These are phyloP conservation scores for Termitomyces sp. DNA, from an alignment of 768 basidiomycete species.

Conservation along the genomic window DNA sequence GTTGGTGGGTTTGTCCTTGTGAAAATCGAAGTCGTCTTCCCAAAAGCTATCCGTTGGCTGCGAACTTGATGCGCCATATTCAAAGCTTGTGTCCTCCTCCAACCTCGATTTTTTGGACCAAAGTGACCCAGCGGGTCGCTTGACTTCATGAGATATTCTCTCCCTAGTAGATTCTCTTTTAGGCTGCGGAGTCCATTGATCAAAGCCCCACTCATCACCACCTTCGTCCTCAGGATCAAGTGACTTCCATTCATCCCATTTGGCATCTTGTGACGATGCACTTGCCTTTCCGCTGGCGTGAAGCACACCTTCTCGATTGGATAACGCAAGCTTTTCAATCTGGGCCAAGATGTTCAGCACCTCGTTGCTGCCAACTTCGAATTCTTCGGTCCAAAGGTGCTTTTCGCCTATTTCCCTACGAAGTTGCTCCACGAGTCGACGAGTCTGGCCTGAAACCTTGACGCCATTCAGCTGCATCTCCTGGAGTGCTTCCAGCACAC, in stretches of 20 bases:
- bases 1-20: neutral
- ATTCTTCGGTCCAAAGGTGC: constrained; percentile 47
- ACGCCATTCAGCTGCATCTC: constrained; percentile 86
- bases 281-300: neutral
- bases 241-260: constrained; percentile 47
- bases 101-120: neutral
- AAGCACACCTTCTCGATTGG: neutral
- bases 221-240: constrained; percentile 25
- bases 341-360: constrained; percentile 43
- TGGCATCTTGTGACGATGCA: constrained; percentile 9
- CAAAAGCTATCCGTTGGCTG: neutral
- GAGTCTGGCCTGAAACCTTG: constrained; percentile 53
- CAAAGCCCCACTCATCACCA: constrained; percentile 7
- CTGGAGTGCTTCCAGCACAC: constrained; percentile 63
- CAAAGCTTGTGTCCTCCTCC: neutral
- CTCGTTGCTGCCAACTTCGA: constrained; percentile 38
- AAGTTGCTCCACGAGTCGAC: constrained; percentile 53
- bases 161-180: neutral
- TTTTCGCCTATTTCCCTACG: constrained; percentile 56
- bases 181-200: neutral
- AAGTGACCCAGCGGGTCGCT: neutral
- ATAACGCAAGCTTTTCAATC: constrained; percentile 38
- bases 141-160: neutral
- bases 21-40: neutral
- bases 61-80: neutral